Base-by-base conservation (phyloP, 225 moss, liverwort and hornwort genomes). In the Thuidium tamariscinum region DNA sequence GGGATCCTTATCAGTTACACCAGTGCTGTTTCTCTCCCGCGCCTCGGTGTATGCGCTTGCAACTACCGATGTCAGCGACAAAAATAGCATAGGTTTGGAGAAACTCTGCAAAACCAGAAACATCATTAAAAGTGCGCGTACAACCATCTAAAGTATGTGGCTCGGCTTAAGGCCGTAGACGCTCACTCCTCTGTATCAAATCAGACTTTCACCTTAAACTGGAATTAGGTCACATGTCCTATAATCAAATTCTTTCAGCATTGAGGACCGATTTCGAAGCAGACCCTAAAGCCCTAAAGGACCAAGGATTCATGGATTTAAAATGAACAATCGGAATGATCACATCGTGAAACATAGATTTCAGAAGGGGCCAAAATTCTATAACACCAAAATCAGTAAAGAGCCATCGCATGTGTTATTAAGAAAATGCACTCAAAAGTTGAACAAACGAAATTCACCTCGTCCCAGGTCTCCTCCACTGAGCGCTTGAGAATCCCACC, bases 71-170 rank as follows among this genome's bases (percentile, higher is more conserved):
- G 97, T 82, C 84, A 97, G 84, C 73, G 97, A 97, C 84, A 97
- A 90, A 91, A 97, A 85, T 56, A 97, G 88, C 93, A 97, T 91
- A 72, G 97, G 96, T 81, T 92, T 96, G 66, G 96, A 89, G 80
- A 97, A 93, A 79, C 95, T 95, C 97, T 97, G 96, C 90, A 52
- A 46, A 67, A 39, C 18, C 36, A 34, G 48, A 16, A 77, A 62
- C 51, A 32, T 29, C 37, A 79, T 79, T 44, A 76, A 17, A 67
- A 60, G 30, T 14, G 77, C 73, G 60, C 36, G n/a, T 10, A n/a
- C 11, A 30, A 54, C 51, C 54, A 82, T 21, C 23, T 55, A n/a
- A n/a, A n/a, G n/a, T n/a, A 54, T 52, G 46, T 6, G 32, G 73
- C 54, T 29, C 10, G 20, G 37, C 19, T 84, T 23, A 23, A 52